Base-by-base conservation (phyloP, 441 rosid species). In the Gossypium davidsonii region DNA sequence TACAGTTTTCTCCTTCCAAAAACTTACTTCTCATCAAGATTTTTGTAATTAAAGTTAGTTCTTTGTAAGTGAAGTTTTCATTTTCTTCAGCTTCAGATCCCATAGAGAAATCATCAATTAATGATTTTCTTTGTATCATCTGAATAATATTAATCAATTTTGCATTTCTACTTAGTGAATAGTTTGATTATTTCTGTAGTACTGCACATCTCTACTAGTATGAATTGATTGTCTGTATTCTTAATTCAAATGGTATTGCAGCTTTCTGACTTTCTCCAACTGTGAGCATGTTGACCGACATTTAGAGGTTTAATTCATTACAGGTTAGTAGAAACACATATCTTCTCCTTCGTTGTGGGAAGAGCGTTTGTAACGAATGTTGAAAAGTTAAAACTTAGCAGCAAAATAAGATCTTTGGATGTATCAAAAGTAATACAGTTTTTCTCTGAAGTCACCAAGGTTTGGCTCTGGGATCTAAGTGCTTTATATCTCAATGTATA, bases 271-370 rank as follows among this genome's bases (percentile, higher is more conserved):
- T 59, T 70, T 78, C 44, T 57, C 55, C 75, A 61, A 63, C 55
- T 58, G 20, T 71, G 67, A 72, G 74, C 73, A 58, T 69, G 69
- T 66, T 80, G 67, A 79, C 77, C 71, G 59, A 77, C 75, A 52
- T 79, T 79, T 78, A 71, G 61, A 77, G 57, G 61, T 77, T 77
- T 76, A 60, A 67, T 79, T 74, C 44, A 83, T 77, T 75, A 75
- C 97, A 96, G 99, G 97, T 85, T 96, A 90, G 99, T 94, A 79
- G 99, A 96, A 88, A 94, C 98, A 78, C 98, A 96, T 70, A 87
- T 96, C 77, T 96, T 96, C 89, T 94, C 93, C 60, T 96, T 96
- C 83, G 99, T 94, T 78, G 92, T 96, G 83, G 99, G 99, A 87
- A 88, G 99, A 90, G 99, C 98, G 56, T 96, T 94, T 91, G 99